Percentiles rank a stretch among this genome's conserved stretches.
These are phyloP conservation scores for Kregervanrija pseudodelftensis DNA, from an alignment of 805 yeast species.

Conservation along the genomic window DNA sequence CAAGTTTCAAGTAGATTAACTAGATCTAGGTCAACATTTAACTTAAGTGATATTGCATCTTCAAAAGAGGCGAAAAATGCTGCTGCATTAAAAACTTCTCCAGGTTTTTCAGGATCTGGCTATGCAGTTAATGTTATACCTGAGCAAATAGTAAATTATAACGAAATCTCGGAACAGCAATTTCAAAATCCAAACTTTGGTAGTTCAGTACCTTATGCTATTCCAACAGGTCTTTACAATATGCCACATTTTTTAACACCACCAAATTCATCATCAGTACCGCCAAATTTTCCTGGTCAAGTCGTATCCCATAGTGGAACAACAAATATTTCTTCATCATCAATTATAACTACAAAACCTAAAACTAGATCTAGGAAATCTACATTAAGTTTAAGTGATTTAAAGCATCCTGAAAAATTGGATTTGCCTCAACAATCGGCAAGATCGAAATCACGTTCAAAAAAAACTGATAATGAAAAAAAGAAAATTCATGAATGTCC, in stretches of 20 bases:
- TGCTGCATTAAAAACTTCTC: slow-evolving; percentile 5
- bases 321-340: too few species aligned
- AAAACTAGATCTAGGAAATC: slow-evolving; percentile 7
- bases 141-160: too few species aligned
- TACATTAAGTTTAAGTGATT: slow-evolving; percentile 7
- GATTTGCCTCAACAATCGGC: slow-evolving; percentile 29
- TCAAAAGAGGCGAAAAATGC: slow-evolving; percentile 27
- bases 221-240: too few species aligned
- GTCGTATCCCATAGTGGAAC: neutral
- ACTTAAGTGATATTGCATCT: slow-evolving; percentile 47
- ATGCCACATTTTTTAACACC: slow-evolving; percentile 2
- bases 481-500: slow-evolving; percentile 62
- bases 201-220: too few species aligned
- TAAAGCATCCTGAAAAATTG: slow-evolving; percentile 21
- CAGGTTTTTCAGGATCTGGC: slow-evolving; percentile 1
- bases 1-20: slow-evolving; percentile 15
- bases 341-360: neutral
- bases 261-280: slow-evolving; percentile 2
- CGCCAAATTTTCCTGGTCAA: neutral
- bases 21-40: slow-evolving; percentile 45
- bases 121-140: slow-evolving; percentile 4
- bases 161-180: too few species aligned
- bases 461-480: slow-evolving; percentile 28
- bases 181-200: too few species aligned
- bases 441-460: slow-evolving; percentile 27